These are phyloP conservation scores for Pyrenula aspistea DNA, from an alignment of 495 filamentous ascomycete genomes.

Conservation along the genomic window DNA sequence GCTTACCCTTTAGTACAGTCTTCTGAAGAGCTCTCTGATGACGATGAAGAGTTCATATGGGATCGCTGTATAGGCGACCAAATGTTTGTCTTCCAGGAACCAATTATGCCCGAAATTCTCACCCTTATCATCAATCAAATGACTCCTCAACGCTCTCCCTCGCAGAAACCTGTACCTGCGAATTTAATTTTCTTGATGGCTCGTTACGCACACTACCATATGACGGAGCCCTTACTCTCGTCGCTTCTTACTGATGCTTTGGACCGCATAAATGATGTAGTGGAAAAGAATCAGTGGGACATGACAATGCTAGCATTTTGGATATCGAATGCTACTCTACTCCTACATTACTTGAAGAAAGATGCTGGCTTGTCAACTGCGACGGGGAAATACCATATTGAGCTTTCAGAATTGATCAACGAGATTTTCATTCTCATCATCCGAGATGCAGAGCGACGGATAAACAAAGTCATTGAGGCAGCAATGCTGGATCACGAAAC, in stretches of 20 bases:
- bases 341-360: slow-evolving; percentile 95
- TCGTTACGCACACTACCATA: slow-evolving; percentile 93
- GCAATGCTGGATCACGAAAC: slow-evolving; percentile 98
- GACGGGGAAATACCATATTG: slow-evolving; percentile 81
- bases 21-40: slow-evolving; percentile 69
- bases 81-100: slow-evolving; percentile 99
- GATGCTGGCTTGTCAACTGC: slow-evolving; percentile 70
- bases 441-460: slow-evolving; percentile 87
- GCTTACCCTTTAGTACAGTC: slow-evolving; percentile 34
- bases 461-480: slow-evolving; percentile 87
- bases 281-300: slow-evolving; percentile 92
- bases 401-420: slow-evolving; percentile 90
- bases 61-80: slow-evolving; percentile 90
- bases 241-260: slow-evolving; percentile 75
- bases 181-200: slow-evolving; percentile 95
- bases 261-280: slow-evolving; percentile 92
- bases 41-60: slow-evolving; percentile 96
- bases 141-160: slow-evolving; percentile 88
- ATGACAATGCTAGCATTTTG: slow-evolving; percentile 99
- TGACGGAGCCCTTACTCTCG: slow-evolving; percentile 70
- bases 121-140: slow-evolving; percentile 97
- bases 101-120: slow-evolving; percentile 76
- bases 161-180: slow-evolving; percentile 93
- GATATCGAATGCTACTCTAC: slow-evolving; percentile 92
- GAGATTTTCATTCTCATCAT: slow-evolving; percentile 99